A percentile compares a stretch with the other conserved stretches of the same genome.
These are phyloP conservation scores for Dryadomyces quercivorus DNA, from an alignment of 2,329 filamentous ascomycete genomes.

Conservation along the genomic window DNA sequence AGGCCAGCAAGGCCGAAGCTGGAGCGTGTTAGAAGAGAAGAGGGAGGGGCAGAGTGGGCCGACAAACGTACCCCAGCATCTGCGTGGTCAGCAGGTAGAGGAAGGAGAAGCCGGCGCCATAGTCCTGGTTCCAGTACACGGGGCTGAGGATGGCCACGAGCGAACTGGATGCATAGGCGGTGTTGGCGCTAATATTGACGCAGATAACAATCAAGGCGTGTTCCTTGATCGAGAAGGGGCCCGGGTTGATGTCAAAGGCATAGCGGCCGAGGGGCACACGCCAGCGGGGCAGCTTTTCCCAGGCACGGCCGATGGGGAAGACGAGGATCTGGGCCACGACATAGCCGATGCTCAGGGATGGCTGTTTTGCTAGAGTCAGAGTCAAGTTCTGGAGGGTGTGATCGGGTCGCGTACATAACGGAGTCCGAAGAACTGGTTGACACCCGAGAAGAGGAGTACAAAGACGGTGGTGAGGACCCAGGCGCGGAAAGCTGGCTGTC, in stretches of 20 bases:
- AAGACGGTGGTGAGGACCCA: conserved; percentile 8
- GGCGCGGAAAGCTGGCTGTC: conserved; percentile 4
- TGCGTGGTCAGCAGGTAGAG: conserved; percentile 30
- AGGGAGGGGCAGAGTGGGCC: neutral
- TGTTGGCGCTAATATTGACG: conserved; percentile 7
- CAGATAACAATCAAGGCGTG: conserved; percentile 42
- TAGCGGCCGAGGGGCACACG: conserved; percentile 22
- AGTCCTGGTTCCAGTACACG: conserved; percentile 8
- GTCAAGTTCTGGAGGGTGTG: neutral
- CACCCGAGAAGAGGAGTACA: conserved; percentile 6
- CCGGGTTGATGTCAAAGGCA: conserved; percentile 39
- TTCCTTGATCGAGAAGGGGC: conserved; percentile 46
- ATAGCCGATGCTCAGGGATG: conserved; percentile 39
- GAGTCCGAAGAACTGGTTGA: conserved; percentile 9
- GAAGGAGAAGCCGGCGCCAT: conserved; percentile 7
- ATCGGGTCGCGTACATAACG: conserved; percentile 4
- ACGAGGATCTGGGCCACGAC: conserved; percentile 46
- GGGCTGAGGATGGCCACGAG: conserved; percentile 7
- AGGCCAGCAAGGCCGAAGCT: conserved; percentile 39
- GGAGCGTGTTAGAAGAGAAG: neutral
- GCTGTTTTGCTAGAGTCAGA: conserved; percentile 20
- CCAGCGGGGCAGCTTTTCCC: conserved; percentile 38
- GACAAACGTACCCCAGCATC: conserved; percentile 28
- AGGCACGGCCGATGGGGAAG: conserved; percentile 41
- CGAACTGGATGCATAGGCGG: conserved; percentile 6